These are phyloP conservation scores for Taphrina deformans DNA, from an alignment of 1,139 yeast species.

Conservation along the genomic window DNA sequence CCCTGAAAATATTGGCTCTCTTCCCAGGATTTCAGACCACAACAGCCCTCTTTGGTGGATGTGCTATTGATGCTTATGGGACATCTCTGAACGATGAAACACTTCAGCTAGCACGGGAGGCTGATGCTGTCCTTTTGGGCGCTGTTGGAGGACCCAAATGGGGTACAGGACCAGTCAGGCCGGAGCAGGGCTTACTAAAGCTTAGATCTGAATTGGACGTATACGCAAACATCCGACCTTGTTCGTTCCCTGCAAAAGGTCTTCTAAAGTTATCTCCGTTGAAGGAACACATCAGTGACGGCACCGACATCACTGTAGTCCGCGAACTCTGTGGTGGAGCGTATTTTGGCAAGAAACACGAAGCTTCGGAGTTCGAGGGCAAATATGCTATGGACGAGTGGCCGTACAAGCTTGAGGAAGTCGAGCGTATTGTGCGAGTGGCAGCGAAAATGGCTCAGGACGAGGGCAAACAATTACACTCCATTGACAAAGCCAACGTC, in stretches of 20 bases:
- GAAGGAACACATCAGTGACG: constrained; percentile 76
- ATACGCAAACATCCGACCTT: constrained; percentile 95
- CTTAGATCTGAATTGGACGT: constrained; percentile 91
- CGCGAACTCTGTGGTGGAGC: constrained; percentile 98
- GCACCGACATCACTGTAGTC: constrained; percentile 87
- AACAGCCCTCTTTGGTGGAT: constrained; percentile 87
- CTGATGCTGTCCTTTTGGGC: constrained; percentile 92
- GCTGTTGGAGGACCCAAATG: constrained; percentile 99
- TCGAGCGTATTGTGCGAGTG: constrained; percentile 93
- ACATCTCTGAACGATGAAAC: constrained; percentile 87
- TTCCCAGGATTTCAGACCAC: constrained; percentile 65
- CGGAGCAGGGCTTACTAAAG: constrained; percentile 92
- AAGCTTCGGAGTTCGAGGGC: constrained; percentile 63
- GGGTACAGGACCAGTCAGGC: constrained; percentile 93
- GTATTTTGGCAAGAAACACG: constrained; percentile 92
- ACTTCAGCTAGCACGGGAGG: constrained; percentile 75
- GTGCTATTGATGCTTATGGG: constrained; percentile 97
- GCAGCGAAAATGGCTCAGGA: constrained; percentile 96
- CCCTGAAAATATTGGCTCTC: constrained; percentile 82
- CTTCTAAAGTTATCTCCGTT: constrained; percentile 84
- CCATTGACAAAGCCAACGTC: constrained; percentile 95
- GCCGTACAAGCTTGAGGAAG: constrained; percentile 84
- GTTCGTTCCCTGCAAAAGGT: constrained; percentile 87
- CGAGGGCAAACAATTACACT: constrained; percentile 79
- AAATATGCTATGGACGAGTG: constrained; percentile 90